These are phyloP conservation scores for Cladosporium sp. DNA, from an alignment of 2,329 filamentous ascomycete genomes.

Conservation along the genomic window DNA sequence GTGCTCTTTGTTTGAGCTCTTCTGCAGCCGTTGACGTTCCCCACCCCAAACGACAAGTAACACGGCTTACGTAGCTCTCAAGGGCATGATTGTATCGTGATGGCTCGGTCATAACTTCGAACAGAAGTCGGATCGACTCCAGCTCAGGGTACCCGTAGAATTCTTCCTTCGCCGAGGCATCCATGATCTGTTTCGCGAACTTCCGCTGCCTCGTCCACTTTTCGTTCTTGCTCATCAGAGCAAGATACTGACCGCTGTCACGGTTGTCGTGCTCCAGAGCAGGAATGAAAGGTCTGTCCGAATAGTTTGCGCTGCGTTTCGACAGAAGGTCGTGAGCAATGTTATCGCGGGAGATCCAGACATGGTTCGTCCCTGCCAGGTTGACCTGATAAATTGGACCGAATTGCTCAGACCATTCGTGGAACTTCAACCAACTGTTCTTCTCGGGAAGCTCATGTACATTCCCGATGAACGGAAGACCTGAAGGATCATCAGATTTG, in stretches of 20 bases:
- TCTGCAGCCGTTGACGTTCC: slow-evolving; percentile 42
- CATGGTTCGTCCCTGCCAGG: slow-evolving; percentile 42
- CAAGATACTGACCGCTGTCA: slow-evolving; percentile 43
- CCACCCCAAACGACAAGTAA: slow-evolving; percentile 47
- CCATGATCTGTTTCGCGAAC: slow-evolving; percentile 45
- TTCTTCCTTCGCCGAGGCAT: slow-evolving; percentile 36
- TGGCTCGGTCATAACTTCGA: slow-evolving; percentile 41
- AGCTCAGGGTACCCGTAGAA: slow-evolving; percentile 44
- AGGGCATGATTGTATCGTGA: slow-evolving; percentile 40
- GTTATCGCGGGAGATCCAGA: slow-evolving; percentile 42
- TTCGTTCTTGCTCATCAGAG: slow-evolving; percentile 42
- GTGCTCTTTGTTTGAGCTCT: slow-evolving; percentile 44
- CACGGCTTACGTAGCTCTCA: slow-evolving; percentile 43
- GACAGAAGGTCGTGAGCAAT: slow-evolving; percentile 41
- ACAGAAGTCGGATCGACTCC: slow-evolving; percentile 42
- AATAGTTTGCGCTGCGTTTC: slow-evolving; percentile 44
- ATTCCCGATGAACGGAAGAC: slow-evolving; percentile 40
- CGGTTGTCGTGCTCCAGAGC: slow-evolving; percentile 42
- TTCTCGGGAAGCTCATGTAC: slow-evolving; percentile 42
- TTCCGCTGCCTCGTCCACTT: slow-evolving; percentile 38
- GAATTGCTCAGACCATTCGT: slow-evolving; percentile 35
- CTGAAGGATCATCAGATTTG: slow-evolving; percentile 23
- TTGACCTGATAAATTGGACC: slow-evolving; percentile 45
- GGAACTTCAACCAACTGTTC: slow-evolving; percentile 42
- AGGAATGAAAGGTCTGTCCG: slow-evolving; percentile 43